These are phyloP conservation scores for Rhizophlyctis rosea DNA, from an alignment of 192 early-diverging fungal species.

Conservation along the genomic window DNA sequence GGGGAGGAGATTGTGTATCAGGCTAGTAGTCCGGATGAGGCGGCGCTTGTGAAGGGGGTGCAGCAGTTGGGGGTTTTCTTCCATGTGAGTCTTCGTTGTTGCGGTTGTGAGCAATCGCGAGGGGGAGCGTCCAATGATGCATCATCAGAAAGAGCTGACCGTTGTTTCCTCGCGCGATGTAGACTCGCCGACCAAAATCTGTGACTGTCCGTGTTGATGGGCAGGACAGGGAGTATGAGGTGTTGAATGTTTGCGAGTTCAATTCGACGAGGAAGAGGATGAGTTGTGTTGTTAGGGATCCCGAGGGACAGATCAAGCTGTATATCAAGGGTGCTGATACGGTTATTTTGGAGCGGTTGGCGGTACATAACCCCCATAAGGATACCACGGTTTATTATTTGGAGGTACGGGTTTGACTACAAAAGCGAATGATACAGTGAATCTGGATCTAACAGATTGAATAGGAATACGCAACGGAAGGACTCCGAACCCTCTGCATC, in stretches of 20 bases:
- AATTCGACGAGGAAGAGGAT: conserved; percentile 95
- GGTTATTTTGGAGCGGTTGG: conserved; percentile 85
- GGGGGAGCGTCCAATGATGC: not conserved
- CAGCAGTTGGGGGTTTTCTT: conserved; percentile 53
- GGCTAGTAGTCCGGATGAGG: conserved; percentile 95
- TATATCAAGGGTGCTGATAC: conserved; percentile 96
- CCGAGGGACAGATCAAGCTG: conserved; percentile 76
- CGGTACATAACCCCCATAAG: conserved; percentile 58
- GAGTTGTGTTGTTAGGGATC: conserved; percentile 79
- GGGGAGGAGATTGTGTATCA: conserved; percentile 78
- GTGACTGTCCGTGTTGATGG: conserved; percentile 78
- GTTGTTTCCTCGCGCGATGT: no score
- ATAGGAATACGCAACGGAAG: conserved; percentile 52
- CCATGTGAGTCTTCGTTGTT: conserved; percentile 26
- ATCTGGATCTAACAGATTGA: conserved; percentile 45
- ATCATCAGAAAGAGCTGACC: no score
- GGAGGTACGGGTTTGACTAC: no score
- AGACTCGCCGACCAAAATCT: no score
- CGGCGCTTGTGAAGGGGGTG: conserved; percentile 76
- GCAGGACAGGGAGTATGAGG: conserved; percentile 63
- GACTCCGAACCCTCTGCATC: conserved; percentile 87
- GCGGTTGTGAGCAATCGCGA: no score
- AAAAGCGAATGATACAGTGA: no score
- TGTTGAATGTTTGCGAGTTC: conserved; percentile 89
- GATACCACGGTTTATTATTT: conserved; percentile 71